phyloP scores from a whole-genome alignment of 805 yeast species.

The Komagataella mondaviorum region DNA sequence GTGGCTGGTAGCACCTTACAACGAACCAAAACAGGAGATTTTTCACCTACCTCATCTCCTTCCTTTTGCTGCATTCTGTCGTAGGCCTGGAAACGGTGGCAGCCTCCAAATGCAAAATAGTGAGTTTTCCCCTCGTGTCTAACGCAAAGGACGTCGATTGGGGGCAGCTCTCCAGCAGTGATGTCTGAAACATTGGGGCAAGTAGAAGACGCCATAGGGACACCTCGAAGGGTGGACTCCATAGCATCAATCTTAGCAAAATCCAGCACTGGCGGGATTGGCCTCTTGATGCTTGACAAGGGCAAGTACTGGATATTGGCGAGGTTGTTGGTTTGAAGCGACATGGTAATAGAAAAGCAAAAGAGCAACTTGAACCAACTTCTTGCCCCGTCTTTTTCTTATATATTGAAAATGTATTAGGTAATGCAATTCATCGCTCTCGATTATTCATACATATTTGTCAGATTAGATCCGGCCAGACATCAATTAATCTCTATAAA shows the following conservation, averaged over 20 bases:
- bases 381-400: neutral
- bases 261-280: conserved; percentile 79
- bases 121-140: conserved; percentile 44
- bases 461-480: neutral
- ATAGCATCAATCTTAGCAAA: conserved; percentile 62
- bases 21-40: conserved; percentile 26
- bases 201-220: conserved; percentile 51
- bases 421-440: neutral
- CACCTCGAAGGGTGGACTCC: conserved; percentile 57
- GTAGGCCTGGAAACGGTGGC: conserved; percentile 83
- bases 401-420: neutral
- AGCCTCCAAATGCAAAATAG: conserved; percentile 84
- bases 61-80: conserved; percentile 30
- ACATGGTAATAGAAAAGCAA: conserved; percentile 24
- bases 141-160: conserved; percentile 65
- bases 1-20: conserved; percentile 71
- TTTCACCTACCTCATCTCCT: neutral
- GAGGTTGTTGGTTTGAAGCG: conserved; percentile 51
- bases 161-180: conserved; percentile 58
- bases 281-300: conserved; percentile 53
- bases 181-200: conserved; percentile 30
- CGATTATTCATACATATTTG: neutral
- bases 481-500: neutral
- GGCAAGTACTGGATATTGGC: conserved; percentile 47
- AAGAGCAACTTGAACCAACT: neutral